Evolutionary conservation across 306 rosid genomes (phyloP), one percentile per base, ranked within the genome.

Genomic region (Sindora glabra): DNA sequence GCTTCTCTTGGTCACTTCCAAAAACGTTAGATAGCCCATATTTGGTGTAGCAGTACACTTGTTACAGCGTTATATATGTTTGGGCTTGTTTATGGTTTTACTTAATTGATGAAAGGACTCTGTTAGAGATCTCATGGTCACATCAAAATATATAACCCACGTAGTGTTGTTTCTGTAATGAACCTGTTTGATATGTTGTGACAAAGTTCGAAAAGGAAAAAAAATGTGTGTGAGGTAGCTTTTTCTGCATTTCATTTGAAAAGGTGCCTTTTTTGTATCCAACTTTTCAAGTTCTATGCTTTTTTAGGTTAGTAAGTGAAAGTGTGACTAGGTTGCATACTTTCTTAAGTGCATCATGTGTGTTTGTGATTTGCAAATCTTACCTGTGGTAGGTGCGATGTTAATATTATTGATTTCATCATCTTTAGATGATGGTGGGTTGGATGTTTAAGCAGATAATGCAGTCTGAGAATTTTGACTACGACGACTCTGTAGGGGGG

Each of bases 361-460:
- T 19, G 36, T 61, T 57, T n/a, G 57, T 39, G 33, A 49, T 48
- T 4, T 30, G 44, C 16, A 15, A 48, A 45, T 38, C 18, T 22
- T 6, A 36, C 22, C 7, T 16, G 59, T 34, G 10, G 55, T 50
- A 59, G 17, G 64, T 22, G 42, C 65, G 39, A 13, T 15, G 13
- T 15, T 9, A 52, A 34, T 42, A 27, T 42, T 25, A 49, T 5
- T 25, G 44, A 53, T 14, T 15, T 17, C n/a, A 45, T 33, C 5
- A 10, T n/a, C 18, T 62, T 68, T 63, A 56, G 67, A 69, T 49
- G 42, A 8, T 2, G 7, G 19, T 42, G 58, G 57, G 47, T 49
- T 69, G 25, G 46, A 62, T 40, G 38, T 41, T 53, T 15, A 51
- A 61, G 60, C 3, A 13, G 71, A 23, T 55, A 24, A 57, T 23